phyloP scores from a whole-genome alignment of 306 rosid genomes.

The Glycine tomentella region DNA sequence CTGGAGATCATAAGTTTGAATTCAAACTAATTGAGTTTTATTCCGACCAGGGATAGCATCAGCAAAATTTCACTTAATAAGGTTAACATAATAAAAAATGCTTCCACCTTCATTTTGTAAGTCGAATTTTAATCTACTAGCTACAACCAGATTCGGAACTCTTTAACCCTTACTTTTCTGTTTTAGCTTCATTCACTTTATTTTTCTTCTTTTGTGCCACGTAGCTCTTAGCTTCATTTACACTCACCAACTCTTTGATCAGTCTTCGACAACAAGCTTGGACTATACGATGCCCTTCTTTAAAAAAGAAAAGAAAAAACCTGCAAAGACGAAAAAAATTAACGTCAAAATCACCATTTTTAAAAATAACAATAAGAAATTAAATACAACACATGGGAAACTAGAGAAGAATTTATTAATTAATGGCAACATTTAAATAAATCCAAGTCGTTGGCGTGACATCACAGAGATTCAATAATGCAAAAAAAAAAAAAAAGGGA shows the following conservation, averaged over 20 bases:
- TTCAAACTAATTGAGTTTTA: background rate
- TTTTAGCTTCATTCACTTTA: background rate
- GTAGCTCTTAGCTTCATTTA: constrained; percentile 18
- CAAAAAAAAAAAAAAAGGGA: background rate
- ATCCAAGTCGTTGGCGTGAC: constrained; percentile 17
- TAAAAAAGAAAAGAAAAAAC: background rate
- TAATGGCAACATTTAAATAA: background rate
- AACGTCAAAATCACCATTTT: background rate
- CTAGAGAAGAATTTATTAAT: background rate
- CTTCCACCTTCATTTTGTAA: too few species aligned
- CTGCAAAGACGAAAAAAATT: background rate
- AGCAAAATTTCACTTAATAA: background rate
- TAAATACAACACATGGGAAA: background rate
- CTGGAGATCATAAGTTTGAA: background rate
- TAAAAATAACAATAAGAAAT: background rate
- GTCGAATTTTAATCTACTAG: too few species aligned
- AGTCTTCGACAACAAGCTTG: background rate
- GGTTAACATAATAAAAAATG: too few species aligned
- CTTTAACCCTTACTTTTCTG: background rate
- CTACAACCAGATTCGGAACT: too few species aligned
- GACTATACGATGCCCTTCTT: background rate
- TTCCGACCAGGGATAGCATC: background rate
- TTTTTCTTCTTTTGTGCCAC: background rate
- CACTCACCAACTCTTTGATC: constrained; percentile 10
- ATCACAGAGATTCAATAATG: constrained; percentile 23